phyloP scores from a whole-genome alignment of 2,329 filamentous ascomycete genomes.

The Aspergillus persii region DNA sequence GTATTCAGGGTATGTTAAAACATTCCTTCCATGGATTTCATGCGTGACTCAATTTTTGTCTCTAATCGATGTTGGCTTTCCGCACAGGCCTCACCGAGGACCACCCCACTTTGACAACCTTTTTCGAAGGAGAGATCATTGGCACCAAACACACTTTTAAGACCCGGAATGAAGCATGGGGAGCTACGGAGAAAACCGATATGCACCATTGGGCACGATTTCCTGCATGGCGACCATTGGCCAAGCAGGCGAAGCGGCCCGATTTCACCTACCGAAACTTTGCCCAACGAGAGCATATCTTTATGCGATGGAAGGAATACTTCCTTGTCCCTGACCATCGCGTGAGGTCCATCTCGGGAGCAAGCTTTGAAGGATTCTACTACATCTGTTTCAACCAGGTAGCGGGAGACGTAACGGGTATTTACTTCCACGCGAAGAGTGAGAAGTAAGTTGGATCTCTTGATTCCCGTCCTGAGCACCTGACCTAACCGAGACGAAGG shows the following conservation, averaged over 20 bases:
- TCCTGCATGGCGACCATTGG: constrained; percentile 76
- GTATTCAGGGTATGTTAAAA: constrained; percentile 73
- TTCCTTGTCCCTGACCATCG: constrained; percentile 95
- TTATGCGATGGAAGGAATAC: constrained; percentile 99
- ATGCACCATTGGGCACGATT: constrained; percentile 92
- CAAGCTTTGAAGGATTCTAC: constrained; percentile 97
- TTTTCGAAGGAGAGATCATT: constrained; percentile 97
- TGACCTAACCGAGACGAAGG: constrained; percentile 46
- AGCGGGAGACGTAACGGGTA: constrained; percentile 80
- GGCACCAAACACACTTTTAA: constrained; percentile 92
- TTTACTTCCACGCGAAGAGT: constrained; percentile 97
- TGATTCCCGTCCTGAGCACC: background rate
- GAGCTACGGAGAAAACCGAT: constrained; percentile 86
- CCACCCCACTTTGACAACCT: constrained; percentile 95
- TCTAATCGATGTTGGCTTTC: background rate
- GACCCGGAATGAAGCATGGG: constrained; percentile 87
- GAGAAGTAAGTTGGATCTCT: constrained; percentile 70
- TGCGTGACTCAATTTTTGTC: background rate
- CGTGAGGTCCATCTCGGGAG: constrained; percentile 84
- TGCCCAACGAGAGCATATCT: constrained; percentile 80
- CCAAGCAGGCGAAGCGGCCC: constrained; percentile 58
- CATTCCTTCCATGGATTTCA: background rate
- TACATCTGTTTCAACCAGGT: constrained; percentile 98
- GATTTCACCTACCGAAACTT: constrained; percentile 66
- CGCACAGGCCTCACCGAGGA: constrained; percentile 80